These are phyloP conservation scores for Anaeramoeba flamelloides DNA, from an alignment of 78 protist genomes.

Conservation along the genomic window DNA sequence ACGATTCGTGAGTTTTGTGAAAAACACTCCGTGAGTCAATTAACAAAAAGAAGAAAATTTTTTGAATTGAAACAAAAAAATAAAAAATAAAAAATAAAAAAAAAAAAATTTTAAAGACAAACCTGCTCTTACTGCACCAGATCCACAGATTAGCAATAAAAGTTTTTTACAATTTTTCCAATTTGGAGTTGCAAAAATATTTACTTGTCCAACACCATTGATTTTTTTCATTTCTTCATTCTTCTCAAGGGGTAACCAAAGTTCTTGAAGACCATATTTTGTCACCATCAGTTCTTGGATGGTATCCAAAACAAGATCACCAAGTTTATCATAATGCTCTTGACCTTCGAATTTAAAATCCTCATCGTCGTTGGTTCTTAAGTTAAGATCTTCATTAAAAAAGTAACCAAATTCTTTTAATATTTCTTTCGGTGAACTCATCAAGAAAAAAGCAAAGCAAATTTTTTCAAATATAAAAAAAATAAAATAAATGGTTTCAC, in stretches of 20 bases:
- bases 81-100: no score
- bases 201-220: no score
- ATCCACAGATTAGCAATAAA: not conserved
- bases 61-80: no score
- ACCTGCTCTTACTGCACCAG: not conserved
- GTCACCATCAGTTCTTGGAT: not conserved
- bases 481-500: no score
- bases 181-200: not conserved
- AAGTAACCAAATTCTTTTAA: not conserved
- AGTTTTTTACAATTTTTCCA: not conserved
- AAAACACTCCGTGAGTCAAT: no score
- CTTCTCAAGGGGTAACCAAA: not conserved
- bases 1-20: no score
- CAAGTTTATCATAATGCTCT: not conserved
- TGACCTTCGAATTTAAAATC: not conserved
- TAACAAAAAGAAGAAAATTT: no score
- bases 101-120: no score
- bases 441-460: no score
- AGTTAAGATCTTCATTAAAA: not conserved
- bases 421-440: not conserved
- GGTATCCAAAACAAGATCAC: not conserved
- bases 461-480: no score
- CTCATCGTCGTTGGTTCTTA: not conserved
- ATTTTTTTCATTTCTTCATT: not conserved
- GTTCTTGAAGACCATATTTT: not conserved